Evolutionary conservation across 306 rosid genomes (phyloP).

Genomic region (Macrotyloma uniflorum): DNA sequence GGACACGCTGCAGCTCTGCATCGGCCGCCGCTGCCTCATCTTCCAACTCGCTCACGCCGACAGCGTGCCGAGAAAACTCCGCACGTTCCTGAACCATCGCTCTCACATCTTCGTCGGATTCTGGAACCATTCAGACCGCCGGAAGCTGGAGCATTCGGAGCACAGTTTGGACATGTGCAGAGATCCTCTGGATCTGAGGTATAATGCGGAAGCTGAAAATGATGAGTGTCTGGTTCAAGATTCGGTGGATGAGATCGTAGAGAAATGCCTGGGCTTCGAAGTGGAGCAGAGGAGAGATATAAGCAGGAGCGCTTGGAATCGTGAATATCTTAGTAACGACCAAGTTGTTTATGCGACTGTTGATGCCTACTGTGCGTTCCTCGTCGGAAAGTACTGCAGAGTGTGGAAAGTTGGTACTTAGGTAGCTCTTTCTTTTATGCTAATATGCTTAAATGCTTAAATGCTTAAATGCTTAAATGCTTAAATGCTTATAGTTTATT

Average conservation of each 20-base stretch:
- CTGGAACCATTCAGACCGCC: slow-evolving; percentile 37
- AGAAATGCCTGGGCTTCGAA: slow-evolving; percentile 4
- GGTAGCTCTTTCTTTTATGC: too few species aligned
- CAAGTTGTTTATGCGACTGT: slow-evolving; percentile 31
- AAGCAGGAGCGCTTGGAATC: slow-evolving; percentile 39
- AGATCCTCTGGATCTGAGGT: slow-evolving; percentile 35
- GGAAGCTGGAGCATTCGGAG: neutral
- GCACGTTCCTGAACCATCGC: slow-evolving; percentile 24
- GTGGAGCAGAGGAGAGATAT: slow-evolving; percentile 16
- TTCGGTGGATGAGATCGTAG: slow-evolving; percentile 24
- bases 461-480: too few species aligned
- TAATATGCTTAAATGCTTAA: too few species aligned
- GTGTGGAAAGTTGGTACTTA: too few species aligned
- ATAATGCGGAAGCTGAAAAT: neutral
- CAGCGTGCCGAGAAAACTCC: slow-evolving; percentile 18
- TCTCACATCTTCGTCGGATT: slow-evolving; percentile 46
- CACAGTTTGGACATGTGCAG: neutral
- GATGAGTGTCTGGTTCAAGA: neutral
- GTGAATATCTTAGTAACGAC: neutral
- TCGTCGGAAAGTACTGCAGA: too few species aligned
- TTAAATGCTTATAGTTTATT: too few species aligned
- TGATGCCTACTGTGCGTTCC: slow-evolving; percentile 39
- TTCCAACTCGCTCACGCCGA: slow-evolving; percentile 32
- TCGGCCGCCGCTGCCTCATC: slow-evolving; percentile 53
- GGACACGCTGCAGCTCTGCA: slow-evolving; percentile 50